Conservation (phyloP, 805 yeast species). For the Kazachstania psychrophila region DNA sequence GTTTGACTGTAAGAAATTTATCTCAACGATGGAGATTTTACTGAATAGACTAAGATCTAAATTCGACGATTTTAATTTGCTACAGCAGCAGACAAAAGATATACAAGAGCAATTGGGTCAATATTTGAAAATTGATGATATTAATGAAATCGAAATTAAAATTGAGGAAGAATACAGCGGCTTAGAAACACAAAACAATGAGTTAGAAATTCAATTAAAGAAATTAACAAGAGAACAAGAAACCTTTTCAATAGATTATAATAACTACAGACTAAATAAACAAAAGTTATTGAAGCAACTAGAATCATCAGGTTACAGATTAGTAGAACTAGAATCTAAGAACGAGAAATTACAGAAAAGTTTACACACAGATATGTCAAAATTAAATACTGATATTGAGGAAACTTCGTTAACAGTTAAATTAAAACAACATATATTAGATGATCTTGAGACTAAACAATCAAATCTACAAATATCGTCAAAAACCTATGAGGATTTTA, state of each 20-base stretch:
- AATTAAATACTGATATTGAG: constrained; percentile 42
- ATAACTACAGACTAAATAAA: constrained; percentile 55
- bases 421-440: constrained; percentile 32
- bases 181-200: constrained; percentile 40
- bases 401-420: constrained; percentile 39
- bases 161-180: constrained; percentile 31
- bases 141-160: not conserved
- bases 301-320: constrained; percentile 50
- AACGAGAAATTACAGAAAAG: constrained; percentile 52
- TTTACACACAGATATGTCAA: constrained; percentile 50
- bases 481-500: constrained; percentile 43
- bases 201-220: constrained; percentile 54
- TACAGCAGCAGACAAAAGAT: constrained; percentile 31
- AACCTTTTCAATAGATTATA: constrained; percentile 49
- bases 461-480: constrained; percentile 45
- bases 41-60: constrained; percentile 38
- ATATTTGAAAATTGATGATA: constrained; percentile 3
- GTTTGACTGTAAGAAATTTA: constrained; percentile 56
- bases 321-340: constrained; percentile 48
- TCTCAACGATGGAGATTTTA: constrained; percentile 43
- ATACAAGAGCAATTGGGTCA: constrained; percentile 28
- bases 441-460: constrained; percentile 38
- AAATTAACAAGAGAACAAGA: constrained; percentile 56
- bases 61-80: constrained; percentile 33
- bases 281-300: constrained; percentile 45